Conservation (phyloP, 2,329 filamentous ascomycete species). For the Aspergillus pseudotamarii region DNA sequence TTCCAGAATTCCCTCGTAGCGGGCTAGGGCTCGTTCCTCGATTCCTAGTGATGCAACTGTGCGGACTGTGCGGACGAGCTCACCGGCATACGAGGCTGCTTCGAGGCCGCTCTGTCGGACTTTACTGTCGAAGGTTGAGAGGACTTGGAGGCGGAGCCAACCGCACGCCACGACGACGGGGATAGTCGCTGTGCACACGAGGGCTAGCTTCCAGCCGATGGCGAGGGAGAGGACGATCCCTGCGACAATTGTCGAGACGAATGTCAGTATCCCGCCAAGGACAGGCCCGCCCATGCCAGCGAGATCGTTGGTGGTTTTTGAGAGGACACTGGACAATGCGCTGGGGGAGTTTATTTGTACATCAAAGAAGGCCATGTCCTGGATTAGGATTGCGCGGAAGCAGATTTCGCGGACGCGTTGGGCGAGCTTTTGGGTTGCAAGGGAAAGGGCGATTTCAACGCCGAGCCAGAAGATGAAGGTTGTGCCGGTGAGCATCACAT, state of each 20-base stretch:
- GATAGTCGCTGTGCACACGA: conserved; percentile 12
- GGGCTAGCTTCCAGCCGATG: conserved; percentile 15
- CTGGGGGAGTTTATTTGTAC: neutral
- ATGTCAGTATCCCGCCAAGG: conserved; percentile 6
- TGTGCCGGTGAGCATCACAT: too few relatives aligned
- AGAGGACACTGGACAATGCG: neutral
- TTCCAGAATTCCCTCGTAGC: too few relatives aligned
- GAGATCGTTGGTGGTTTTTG: neutral
- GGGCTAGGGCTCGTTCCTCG: too few relatives aligned
- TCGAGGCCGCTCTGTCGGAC: too few relatives aligned
- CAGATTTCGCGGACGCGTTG: neutral
- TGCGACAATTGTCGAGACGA: conserved; percentile 9
- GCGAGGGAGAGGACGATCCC: conserved; percentile 5
- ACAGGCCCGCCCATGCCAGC: conserved; percentile 8
- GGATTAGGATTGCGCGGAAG: neutral
- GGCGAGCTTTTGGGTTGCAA: neutral
- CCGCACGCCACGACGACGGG: conserved; percentile 8
- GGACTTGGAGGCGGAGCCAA: conserved; percentile 6
- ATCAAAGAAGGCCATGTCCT: conserved; percentile 13
- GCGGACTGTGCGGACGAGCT: too few relatives aligned
- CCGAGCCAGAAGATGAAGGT: too few relatives aligned
- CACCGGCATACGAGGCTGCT: too few relatives aligned
- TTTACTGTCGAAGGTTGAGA: neutral
- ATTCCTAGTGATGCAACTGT: too few relatives aligned
- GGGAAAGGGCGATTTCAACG: too few relatives aligned